Evolutionary conservation across 257 asterid genomes (phyloP), one percentile per base, ranked within the genome.

Genomic region (Gentiana straminea): DNA sequence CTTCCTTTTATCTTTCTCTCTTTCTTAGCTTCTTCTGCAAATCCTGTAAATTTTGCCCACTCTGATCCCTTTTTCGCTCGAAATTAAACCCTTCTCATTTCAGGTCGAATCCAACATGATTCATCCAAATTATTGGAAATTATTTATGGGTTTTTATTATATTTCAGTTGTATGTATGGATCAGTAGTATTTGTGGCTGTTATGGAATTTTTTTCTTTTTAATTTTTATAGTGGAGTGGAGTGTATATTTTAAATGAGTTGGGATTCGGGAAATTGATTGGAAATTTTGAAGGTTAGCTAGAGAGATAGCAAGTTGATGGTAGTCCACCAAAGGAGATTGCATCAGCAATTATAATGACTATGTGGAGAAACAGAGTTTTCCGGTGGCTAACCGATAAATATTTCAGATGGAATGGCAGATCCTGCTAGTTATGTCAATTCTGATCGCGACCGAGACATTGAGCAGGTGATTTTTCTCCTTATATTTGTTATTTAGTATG

Each of bases 321-420:
- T 77, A 75, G 66, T 75, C 73, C 83, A 67, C 64, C 54, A 61
- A 50, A 61, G 69, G 48, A 71, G 64, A 68, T 57, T 74, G 79
- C 62, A 68, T 64, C 67, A 79, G 79, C 70, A 81, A 75, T 75
- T 51, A 86, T 81, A 86, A 82, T 73, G 81, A 83, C 75, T 67
- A 77, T 59, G 77, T 80, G 68, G 73, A 70, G 54, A 51, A 64
- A 51, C 65, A 68, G 77, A 79, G 71, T 76, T 66, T 49, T 65
- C 77, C 66, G 84, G 78, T 67, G 84, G 79, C 71, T 66, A 62
- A 70, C 90, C 76, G 61, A 67, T 67, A 75, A 73, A 81, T 68
- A 78, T 83, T 82, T 79, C 92, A 89, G 87, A 90, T 86, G 96
- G 98, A 87, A 91, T 91, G 98, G 98, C 95, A 87, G 94, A 87